Evolutionary conservation across 2,329 filamentous ascomycete species (phyloP), one percentile per base, ranked within the genome.

Genomic region (Alternaria viburni): DNA sequence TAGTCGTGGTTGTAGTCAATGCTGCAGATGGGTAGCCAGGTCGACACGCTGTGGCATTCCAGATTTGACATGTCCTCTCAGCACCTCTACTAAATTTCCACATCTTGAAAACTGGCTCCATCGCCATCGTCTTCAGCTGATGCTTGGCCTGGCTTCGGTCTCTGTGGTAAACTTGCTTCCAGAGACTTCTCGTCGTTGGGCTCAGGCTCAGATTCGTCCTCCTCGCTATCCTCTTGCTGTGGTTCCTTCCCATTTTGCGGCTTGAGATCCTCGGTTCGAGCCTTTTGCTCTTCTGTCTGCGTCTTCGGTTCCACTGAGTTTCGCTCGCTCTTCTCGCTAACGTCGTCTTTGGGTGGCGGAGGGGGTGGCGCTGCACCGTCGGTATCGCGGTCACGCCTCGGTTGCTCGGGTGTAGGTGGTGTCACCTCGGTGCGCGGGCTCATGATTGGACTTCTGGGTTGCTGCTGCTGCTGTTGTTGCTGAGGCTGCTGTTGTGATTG

Each of bases 391-490:
- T 74, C 67, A 50, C 68, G 74, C 12, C 69, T 76, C 5, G 73
- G 66, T 64, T 73, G 66, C 61, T 85, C 83, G n/a, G 84, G 83
- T 5, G 83, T 85, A 0, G 83, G 84, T 50, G 84, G 83, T 44
- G 83, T 86, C 70, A 85, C 77, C 68, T 85, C 82, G 47, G 84
- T 85, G 36, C 82, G 75, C 21, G 83, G 83, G 63, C 81, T 83
- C 56, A 78, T 74, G 30, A 82, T 62, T 15, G 75, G 79, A 63
- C 70, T 74, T 57, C 69, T 69, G 41, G 63, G 60, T 58, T 73
- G 68, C 54, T 75, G 67, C 64, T 74, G 67, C 56, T 68, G 68
- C 44, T 74, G 75, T 41, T 63, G 75, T 54, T 67, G 68, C 46
- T 66, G 69, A 21, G 54, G 61, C 51, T 67, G 69, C 21, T 60